Evolutionary conservation across 371 early-diverging fungal genomes (phyloP), one percentile per base, ranked within the genome.

Genomic region (Batrachochytrium dendrobatidis): DNA sequence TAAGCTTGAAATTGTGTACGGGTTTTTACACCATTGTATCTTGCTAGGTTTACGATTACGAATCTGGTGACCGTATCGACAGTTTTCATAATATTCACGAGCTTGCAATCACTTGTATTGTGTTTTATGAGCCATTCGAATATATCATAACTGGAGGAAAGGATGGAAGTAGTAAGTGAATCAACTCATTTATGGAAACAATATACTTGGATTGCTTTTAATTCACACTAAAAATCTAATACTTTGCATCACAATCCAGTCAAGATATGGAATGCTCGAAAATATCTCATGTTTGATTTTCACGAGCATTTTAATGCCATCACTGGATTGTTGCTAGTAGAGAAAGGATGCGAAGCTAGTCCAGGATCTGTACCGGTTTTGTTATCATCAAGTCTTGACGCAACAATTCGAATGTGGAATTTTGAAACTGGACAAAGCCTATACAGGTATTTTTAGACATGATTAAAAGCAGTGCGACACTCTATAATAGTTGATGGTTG

Each of bases 321-420:
- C 22, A 73, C 75, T 15, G 50, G 66, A 8, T 62, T 77, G 4
- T 31, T 61, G n/a, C 64, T 77, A 29, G 25, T 70, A 18, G 69
- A 67, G 51, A 64, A 22, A 3, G 51, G 53, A 17, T 65, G 72
- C 35, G 63, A 53, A 25, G 70, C 66, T 3, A 49, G 57, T 10
- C 49, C 59, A 29, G 64, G 62, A 31, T 56, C 64, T 1, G 18
- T 61, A 1, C 73, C 73, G 6, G 30, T 70, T 24, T 52, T 77
- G 22, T 39, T 77, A 28, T 68, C 70, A 12, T 56, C 64, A 26
- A 64, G 65, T 6, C 53, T 73, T 72, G 99, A 99, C 65, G 82
- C 88, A 29, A 95, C 95, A 0, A 81, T 99, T n/a, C 81, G 89
- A 61, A 87, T 99, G 48, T 99, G 99, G 99, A 91, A 95, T 73